Conservation (phyloP, 2,329 filamentous ascomycete genomes). For the Leptographium galeiforme region DNA sequence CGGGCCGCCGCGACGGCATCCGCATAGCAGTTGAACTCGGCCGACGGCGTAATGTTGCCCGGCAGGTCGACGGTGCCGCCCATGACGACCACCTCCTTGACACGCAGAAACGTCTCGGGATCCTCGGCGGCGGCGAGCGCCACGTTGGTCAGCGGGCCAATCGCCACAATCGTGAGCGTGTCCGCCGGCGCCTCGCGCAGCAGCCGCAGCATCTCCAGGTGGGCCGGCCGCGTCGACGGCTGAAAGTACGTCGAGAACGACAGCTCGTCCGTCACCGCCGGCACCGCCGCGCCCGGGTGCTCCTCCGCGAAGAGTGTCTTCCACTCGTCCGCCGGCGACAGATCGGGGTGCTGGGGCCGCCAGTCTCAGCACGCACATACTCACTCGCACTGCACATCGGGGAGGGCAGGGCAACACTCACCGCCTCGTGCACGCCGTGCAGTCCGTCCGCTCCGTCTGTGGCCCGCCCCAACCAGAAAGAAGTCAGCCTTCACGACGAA, state of each 20-base stretch:
- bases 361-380: background rate
- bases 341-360: constrained; percentile 45
- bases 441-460: constrained; percentile 64
- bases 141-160: constrained; percentile 88
- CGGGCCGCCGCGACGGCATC: constrained; percentile 68
- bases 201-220: constrained; percentile 81
- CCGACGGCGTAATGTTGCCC: constrained; percentile 75
- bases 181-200: constrained; percentile 68
- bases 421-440: constrained; percentile 55
- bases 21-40: constrained; percentile 93
- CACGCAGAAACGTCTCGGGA: constrained; percentile 74
- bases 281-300: constrained; percentile 13
- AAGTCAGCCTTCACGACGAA: background rate
- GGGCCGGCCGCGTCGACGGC: constrained; percentile 58
- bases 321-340: constrained; percentile 64
- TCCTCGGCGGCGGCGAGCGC: constrained; percentile 81
- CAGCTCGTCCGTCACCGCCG: constrained; percentile 20
- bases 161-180: constrained; percentile 77
- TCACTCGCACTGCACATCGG: too few species aligned
- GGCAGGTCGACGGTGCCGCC: constrained; percentile 68
- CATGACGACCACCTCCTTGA: constrained; percentile 91
- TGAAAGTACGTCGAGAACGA: constrained; percentile 52
- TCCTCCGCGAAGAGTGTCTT: constrained; percentile 47
- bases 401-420: constrained; percentile 16
- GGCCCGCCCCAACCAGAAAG: background rate